Evolutionary conservation across 495 filamentous ascomycete species (phyloP).

Genomic region (Aspergillus biplanus): DNA sequence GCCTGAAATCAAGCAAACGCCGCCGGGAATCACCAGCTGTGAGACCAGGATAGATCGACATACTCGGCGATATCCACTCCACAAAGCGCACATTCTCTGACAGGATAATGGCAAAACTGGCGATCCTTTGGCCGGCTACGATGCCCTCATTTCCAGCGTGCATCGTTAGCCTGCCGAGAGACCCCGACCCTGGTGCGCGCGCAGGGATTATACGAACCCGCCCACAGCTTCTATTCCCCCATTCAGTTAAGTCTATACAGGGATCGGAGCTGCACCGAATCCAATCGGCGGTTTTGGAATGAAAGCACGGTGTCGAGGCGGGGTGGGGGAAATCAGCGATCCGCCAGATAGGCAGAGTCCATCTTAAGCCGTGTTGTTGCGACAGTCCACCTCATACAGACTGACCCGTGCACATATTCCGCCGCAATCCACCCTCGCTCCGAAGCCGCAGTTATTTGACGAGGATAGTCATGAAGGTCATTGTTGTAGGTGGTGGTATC

Average conservation of each 20-base stretch:
- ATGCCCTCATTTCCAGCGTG: too few species aligned
- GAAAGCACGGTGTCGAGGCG: neutral
- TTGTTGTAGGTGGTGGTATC: constrained; percentile 14
- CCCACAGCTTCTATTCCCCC: neutral
- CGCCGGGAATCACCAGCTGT: too few species aligned
- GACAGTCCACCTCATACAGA: too few species aligned
- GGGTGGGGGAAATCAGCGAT: neutral
- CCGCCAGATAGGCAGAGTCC: neutral
- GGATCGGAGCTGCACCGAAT: neutral
- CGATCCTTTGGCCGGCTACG: too few species aligned
- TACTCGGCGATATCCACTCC: too few species aligned
- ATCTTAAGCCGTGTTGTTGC: neutral
- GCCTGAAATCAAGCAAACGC: too few species aligned
- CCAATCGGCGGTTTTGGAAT: neutral
- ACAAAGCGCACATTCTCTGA: too few species aligned
- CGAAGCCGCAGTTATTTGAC: neutral
- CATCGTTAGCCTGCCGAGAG: too few species aligned
- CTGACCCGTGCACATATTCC: too few species aligned
- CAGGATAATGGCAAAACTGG: too few species aligned
- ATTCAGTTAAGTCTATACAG: neutral
- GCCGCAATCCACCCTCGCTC: neutral
- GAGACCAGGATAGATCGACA: too few species aligned
- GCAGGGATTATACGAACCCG: neutral
- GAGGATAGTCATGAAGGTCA: constrained; percentile 7
- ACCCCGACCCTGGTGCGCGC: neutral